phyloP scores from a whole-genome alignment of 1,139 yeast genomes.

The Arxiozyma bovina region DNA sequence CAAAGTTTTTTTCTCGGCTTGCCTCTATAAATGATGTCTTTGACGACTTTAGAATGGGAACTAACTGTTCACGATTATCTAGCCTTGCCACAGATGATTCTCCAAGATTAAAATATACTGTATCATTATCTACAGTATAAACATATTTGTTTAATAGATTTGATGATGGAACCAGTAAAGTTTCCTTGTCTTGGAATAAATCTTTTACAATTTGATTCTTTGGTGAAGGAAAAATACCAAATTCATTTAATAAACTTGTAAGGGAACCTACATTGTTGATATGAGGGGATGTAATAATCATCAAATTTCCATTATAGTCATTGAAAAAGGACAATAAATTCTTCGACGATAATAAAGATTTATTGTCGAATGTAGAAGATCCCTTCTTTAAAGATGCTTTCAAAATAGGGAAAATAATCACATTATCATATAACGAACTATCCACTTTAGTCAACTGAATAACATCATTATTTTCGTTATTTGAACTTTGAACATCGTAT shows the following conservation, averaged over 20 bases:
- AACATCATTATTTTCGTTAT: neutral
- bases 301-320: slow-evolving; percentile 58
- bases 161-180: slow-evolving; percentile 16
- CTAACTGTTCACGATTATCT: slow-evolving; percentile 51
- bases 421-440: slow-evolving; percentile 41
- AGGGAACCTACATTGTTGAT: slow-evolving; percentile 59
- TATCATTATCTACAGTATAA: slow-evolving; percentile 13
- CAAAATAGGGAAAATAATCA: slow-evolving; percentile 46
- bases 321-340: slow-evolving; percentile 45
- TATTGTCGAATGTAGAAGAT: slow-evolving; percentile 24
- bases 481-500: neutral
- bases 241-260: slow-evolving; percentile 60
- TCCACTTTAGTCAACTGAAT: slow-evolving; percentile 37
- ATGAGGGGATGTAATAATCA: slow-evolving; percentile 48
- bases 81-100: slow-evolving; percentile 47
- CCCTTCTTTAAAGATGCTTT: neutral
- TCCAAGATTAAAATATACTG: slow-evolving; percentile 20
- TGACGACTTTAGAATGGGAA: slow-evolving; percentile 67
- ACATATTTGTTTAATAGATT: slow-evolving; percentile 21
- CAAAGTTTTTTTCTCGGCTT: slow-evolving; percentile 35
- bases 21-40: slow-evolving; percentile 46
- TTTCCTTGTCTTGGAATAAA: slow-evolving; percentile 40
- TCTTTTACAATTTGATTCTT: slow-evolving; percentile 59
- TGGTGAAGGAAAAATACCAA: slow-evolving; percentile 82
- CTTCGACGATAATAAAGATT: slow-evolving; percentile 36